phyloP scores from a whole-genome alignment of 2,329 filamentous ascomycete genomes.

The Teratosphaeria destructans region DNA sequence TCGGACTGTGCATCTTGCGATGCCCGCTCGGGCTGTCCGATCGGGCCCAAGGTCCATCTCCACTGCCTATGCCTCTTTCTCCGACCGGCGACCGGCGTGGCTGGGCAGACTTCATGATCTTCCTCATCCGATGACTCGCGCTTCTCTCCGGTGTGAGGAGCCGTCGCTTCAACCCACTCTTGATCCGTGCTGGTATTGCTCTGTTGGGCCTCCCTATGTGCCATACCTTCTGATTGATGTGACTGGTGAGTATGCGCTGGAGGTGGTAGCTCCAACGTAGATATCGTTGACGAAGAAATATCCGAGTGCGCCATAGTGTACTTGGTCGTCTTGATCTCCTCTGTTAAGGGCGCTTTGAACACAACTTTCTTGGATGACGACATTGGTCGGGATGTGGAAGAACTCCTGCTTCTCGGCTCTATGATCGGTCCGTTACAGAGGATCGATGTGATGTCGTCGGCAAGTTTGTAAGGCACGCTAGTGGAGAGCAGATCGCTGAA shows the following conservation, averaged over 20 bases:
- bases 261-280: conserved; percentile 16
- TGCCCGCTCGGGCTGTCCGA: neutral
- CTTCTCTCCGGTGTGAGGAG: conserved; percentile 27
- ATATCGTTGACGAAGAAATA: conserved; percentile 32
- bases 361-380: conserved; percentile 48
- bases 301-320: conserved; percentile 49
- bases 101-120: conserved; percentile 26
- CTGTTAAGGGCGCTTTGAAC: conserved; percentile 46
- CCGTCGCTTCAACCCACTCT: conserved; percentile 1
- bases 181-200: neutral
- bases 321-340: conserved; percentile 47
- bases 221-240: conserved; percentile 1
- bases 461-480: conserved; percentile 35
- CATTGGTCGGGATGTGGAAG: conserved; percentile 31
- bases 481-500: conserved; percentile 24
- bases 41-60: conserved; percentile 46
- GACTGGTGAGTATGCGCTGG: conserved; percentile 4
- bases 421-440: conserved; percentile 35
- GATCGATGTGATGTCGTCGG: conserved; percentile 37
- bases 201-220: neutral
- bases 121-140: conserved; percentile 40
- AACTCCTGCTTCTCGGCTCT: conserved; percentile 14
- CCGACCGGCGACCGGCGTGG: conserved; percentile 42
- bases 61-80: conserved; percentile 45
- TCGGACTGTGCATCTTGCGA: neutral